These are phyloP conservation scores for Vaccinium darrowii DNA, from an alignment of 148 eudicot genomes.

Conservation along the genomic window DNA sequence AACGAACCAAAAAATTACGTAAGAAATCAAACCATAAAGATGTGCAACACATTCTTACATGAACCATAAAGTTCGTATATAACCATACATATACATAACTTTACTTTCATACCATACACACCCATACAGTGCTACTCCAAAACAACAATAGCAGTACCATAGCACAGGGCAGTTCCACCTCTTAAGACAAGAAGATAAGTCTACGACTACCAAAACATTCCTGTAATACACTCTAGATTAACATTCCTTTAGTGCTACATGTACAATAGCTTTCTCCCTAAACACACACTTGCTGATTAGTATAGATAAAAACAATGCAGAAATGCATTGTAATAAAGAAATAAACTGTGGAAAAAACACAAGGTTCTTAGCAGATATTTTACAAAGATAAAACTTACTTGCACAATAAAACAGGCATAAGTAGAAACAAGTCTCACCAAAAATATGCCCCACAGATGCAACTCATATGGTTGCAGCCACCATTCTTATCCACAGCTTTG, in stretches of 20 bases:
- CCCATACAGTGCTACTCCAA: neutral
- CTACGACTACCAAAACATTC: neutral
- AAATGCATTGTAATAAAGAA: neutral
- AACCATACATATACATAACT: neutral
- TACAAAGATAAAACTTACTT: neutral
- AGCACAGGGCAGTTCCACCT: neutral
- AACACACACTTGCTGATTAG: neutral
- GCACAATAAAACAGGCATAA: conserved; percentile 4
- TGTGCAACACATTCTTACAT: neutral
- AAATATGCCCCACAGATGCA: conserved; percentile 70
- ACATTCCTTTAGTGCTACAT: too few species aligned
- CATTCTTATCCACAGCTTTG: conserved; percentile 76
- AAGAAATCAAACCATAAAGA: too few species aligned
- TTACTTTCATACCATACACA: neutral
- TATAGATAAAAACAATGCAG: neutral
- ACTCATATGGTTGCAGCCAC: conserved; percentile 68
- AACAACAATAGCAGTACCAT: neutral
- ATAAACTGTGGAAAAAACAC: conserved; percentile 1
- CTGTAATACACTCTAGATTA: too few species aligned
- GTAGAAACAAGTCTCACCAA: conserved; percentile 40
- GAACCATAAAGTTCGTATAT: neutral
- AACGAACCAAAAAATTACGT: neutral
- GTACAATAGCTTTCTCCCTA: too few species aligned
- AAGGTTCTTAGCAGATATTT: conserved; percentile 2
- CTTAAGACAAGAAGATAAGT: neutral